Evolutionary conservation across 2,329 filamentous ascomycete species (phyloP).

Genomic region (Penicillium italicum): DNA sequence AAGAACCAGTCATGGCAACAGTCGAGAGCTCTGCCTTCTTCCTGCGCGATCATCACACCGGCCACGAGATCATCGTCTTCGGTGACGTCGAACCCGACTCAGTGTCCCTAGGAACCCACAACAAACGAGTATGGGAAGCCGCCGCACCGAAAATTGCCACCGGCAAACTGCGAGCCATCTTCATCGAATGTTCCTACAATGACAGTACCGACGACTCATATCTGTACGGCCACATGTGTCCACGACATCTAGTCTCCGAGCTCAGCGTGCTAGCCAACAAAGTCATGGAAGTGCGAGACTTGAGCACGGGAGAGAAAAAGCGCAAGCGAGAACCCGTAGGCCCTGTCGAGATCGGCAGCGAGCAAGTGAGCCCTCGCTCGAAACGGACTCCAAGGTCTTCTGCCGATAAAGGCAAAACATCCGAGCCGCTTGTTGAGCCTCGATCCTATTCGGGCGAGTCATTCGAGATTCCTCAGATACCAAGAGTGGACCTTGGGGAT

Average conservation of each 20-base stretch:
- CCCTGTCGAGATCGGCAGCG: slow-evolving; percentile 13
- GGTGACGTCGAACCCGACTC: slow-evolving; percentile 93
- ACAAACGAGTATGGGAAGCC: slow-evolving; percentile 77
- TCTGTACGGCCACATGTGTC: slow-evolving; percentile 85
- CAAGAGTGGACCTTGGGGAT: not conserved
- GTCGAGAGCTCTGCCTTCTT: slow-evolving; percentile 88
- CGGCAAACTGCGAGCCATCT: slow-evolving; percentile 72
- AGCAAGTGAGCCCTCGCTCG: slow-evolving; percentile 29
- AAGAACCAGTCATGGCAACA: slow-evolving; percentile 25
- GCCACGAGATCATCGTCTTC: slow-evolving; percentile 82
- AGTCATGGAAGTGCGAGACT: slow-evolving; percentile 56
- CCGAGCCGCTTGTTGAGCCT: not conserved
- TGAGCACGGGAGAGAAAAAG: slow-evolving; percentile 36
- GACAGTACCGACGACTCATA: slow-evolving; percentile 72
- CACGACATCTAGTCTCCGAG: slow-evolving; percentile 76
- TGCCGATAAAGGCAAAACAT: slow-evolving; percentile 2
- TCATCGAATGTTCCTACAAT: slow-evolving; percentile 94
- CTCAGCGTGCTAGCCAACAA: slow-evolving; percentile 67
- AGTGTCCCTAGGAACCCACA: slow-evolving; percentile 76
- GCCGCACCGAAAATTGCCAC: slow-evolving; percentile 78
- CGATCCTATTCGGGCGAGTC: not conserved
- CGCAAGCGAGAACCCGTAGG: slow-evolving; percentile 37
- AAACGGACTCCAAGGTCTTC: slow-evolving; percentile 18
- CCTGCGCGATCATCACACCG: slow-evolving; percentile 68
- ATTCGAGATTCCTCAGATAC: slow-evolving; percentile 1